These are phyloP conservation scores for Coniferiporia weirii DNA, from an alignment of 1,284 basidiomycete species.

Conservation along the genomic window DNA sequence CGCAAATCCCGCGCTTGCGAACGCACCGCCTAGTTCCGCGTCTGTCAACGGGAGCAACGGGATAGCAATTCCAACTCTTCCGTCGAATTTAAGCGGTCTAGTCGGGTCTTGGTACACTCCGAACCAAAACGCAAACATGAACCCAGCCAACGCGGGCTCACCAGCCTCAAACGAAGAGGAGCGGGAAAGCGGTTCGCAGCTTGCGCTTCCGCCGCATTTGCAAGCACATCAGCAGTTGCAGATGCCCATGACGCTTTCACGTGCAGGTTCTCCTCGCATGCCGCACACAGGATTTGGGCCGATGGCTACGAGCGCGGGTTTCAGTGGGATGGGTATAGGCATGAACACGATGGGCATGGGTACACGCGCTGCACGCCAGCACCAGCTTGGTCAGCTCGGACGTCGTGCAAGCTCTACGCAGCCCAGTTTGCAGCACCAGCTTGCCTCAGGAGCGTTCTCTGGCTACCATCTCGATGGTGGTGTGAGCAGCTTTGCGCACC, in stretches of 20 bases:
- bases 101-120: background rate
- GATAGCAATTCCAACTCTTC: slow-evolving; percentile 32
- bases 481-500: background rate
- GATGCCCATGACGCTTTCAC: slow-evolving; percentile 5
- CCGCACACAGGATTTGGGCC: slow-evolving; percentile 1
- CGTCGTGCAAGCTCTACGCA: slow-evolving; percentile 18
- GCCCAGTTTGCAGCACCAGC: slow-evolving; percentile 14
- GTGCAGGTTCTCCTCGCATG: slow-evolving; percentile 1
- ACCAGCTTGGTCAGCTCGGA: slow-evolving; percentile 16
- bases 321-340: background rate
- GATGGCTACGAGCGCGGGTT: slow-evolving; percentile 1
- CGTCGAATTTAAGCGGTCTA: slow-evolving; percentile 22
- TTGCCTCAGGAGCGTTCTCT: slow-evolving; percentile 6
- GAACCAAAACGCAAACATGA: background rate
- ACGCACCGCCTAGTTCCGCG: background rate
- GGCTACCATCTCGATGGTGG: slow-evolving; percentile 1
- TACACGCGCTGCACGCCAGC: slow-evolving; percentile 11
- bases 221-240: background rate
- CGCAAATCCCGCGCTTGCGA: slow-evolving; percentile 15
- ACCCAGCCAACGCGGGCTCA: background rate
- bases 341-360: slow-evolving; percentile 10
- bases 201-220: slow-evolving; percentile 2
- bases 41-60: background rate
- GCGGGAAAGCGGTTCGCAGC: background rate
- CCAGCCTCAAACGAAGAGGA: background rate